Evolutionary conservation across 768 basidiomycete species (phyloP), one percentile per base, ranked within the genome.

Genomic region (Lactarius psammicola): DNA sequence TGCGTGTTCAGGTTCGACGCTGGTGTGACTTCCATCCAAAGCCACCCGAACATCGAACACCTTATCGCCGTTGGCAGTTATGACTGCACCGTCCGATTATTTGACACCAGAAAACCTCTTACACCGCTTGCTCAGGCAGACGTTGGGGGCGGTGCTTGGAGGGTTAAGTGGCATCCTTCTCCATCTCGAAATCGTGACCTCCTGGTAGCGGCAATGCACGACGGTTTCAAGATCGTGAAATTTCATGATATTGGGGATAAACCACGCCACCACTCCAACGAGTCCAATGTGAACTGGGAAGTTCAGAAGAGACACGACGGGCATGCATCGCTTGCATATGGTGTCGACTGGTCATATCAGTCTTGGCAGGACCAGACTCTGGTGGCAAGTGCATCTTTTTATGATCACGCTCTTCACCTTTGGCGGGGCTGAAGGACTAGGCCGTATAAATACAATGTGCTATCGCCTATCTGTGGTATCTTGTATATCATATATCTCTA

Each of bases 181-280:
- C 68, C 80, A 2, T 70, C 72, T n/a, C 83, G 94, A 54, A 83
- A 81, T 68, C 72, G 82, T 42, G 91, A 95, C 72, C 80, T 98
- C 2, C 83, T 98, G 23, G 86, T 94, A n/a, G 97, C 95, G 0
- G 94, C 92, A 73, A 99, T 98, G 97, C 95, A 96, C 73, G 94
- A 94, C 68, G 95, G 96, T 11, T 95, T 94, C 82, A 97, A 97
- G 73, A 80, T 96, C 7, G 75, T 94, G 55, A 79, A 76, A 2
- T 85, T 92, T 64, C 76, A 63, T 61, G 61, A 65, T 51, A 33
- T 70, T 6, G 62, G 62, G 44, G 38, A 31, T 40, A 36, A 57
- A 36, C n/a, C 49, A 10, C 67, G 30, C 66, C 62, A 62, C 17
- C 54, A 56, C 9, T 28, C 68, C 0, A 49, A 58, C 40, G 23